Evolutionary conservation across 2,329 filamentous ascomycete genomes (phyloP).

Genomic region (Scleromitrula shiraiana): DNA sequence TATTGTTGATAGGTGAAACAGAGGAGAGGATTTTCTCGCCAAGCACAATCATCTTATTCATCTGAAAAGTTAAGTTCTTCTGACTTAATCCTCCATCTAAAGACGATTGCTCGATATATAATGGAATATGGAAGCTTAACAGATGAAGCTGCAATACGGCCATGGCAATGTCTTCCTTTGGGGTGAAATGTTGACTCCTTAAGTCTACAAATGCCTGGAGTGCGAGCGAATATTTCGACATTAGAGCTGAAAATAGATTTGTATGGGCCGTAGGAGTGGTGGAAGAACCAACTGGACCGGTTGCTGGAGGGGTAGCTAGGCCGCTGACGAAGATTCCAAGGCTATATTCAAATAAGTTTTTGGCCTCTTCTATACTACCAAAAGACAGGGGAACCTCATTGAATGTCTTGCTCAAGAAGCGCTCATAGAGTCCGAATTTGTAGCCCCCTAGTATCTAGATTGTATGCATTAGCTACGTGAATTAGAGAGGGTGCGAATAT

Average conservation of each 20-base stretch:
- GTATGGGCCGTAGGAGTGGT: neutral
- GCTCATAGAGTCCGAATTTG: neutral
- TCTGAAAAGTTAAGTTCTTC: neutral
- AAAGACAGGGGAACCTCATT: conserved; percentile 4
- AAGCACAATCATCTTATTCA: neutral
- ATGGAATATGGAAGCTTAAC: conserved; percentile 1
- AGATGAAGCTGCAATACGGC: conserved; percentile 10
- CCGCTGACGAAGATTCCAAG: neutral
- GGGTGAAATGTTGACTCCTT: conserved; percentile 7
- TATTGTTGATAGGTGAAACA: neutral
- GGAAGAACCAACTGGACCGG: neutral
- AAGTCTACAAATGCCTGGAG: conserved; percentile 4
- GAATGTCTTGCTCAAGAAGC: neutral
- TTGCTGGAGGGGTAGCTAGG: too few species aligned
- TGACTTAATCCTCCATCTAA: neutral
- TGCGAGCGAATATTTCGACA: conserved; percentile 7
- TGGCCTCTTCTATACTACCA: conserved; percentile 11
- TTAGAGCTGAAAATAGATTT: neutral
- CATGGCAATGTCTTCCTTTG: conserved; percentile 11
- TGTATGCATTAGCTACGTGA: neutral
- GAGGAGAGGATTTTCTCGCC: neutral
- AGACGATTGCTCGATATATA: conserved; percentile 7
- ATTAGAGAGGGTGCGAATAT: neutral
- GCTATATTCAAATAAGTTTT: conserved; percentile 9
- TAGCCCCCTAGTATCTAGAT: neutral